Conservation (phyloP, 768 basidiomycete species). For the Coprinopsis strossmayeri region DNA sequence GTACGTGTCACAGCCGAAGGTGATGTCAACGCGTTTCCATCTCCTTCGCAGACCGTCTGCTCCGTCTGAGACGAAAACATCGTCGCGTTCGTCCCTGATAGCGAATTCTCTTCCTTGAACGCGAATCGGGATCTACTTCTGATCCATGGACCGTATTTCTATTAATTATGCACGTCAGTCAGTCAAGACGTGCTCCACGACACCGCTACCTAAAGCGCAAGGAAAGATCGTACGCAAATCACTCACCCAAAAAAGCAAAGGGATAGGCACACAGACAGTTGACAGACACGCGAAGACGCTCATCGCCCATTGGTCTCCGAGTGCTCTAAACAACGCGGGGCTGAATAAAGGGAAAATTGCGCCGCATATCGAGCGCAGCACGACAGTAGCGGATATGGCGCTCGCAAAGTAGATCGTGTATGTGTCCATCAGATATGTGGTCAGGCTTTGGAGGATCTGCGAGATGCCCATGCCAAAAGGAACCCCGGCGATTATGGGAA, state of each 20-base stretch:
- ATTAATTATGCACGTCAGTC: too few relatives aligned
- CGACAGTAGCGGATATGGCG: constrained; percentile 62
- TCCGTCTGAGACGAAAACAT: constrained; percentile 18
- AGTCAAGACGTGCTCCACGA: too few relatives aligned
- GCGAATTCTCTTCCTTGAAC: constrained; percentile 25
- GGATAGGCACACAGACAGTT: constrained; percentile 47
- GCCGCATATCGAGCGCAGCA: constrained; percentile 57
- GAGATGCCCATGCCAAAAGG: constrained; percentile 64
- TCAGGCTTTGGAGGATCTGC: constrained; percentile 58
- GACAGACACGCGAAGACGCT: constrained; percentile 48
- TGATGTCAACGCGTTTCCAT: too few relatives aligned
- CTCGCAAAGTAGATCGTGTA: constrained; percentile 63
- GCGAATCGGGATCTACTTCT: constrained; percentile 40
- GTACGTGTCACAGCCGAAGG: too few relatives aligned
- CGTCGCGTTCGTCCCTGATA: constrained; percentile 11
- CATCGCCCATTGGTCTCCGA: constrained; percentile 52
- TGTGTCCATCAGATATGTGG: constrained; percentile 66
- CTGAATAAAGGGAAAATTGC: constrained; percentile 58
- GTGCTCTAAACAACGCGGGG: constrained; percentile 40
- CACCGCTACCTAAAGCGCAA: too few relatives aligned
- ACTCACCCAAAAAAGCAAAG: constrained; percentile 50
- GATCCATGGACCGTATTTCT: constrained; percentile 48
- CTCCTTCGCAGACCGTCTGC: constrained; percentile 14
- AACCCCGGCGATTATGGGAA: constrained; percentile 57
- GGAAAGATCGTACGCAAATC: too few relatives aligned